Conservation (phyloP, 2,329 filamentous ascomycete species). For the Aureobasidium uvarum region DNA sequence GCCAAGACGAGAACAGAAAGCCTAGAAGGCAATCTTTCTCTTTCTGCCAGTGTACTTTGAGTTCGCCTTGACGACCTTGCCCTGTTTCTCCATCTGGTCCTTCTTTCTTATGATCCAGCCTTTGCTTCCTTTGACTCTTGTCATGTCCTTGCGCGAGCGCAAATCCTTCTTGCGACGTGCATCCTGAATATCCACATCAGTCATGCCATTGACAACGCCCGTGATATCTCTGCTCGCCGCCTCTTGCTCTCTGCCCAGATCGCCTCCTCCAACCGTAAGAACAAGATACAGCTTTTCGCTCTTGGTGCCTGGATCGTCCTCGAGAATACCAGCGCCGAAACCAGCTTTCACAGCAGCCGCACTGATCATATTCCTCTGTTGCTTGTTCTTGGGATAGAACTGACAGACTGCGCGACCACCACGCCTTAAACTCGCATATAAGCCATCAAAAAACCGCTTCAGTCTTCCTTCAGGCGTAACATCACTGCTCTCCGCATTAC, state of each 20-base stretch:
- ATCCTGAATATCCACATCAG: conserved; percentile 75
- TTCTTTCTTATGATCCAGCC: conserved; percentile 83
- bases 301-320: conserved; percentile 96
- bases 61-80: conserved; percentile 86
- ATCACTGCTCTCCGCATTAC: conserved; percentile 87
- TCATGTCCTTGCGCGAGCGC: conserved; percentile 52
- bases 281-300: conserved; percentile 96
- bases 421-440: conserved; percentile 79
- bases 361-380: conserved; percentile 88
- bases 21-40: conserved; percentile 72
- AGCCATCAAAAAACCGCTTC: conserved; percentile 82
- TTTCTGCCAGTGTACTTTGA: conserved; percentile 95
- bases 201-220: conserved; percentile 83
- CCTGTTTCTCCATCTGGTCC: conserved; percentile 90
- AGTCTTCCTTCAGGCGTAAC: conserved; percentile 76
- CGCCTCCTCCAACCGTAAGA: conserved; percentile 77
- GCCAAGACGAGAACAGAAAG: not conserved
- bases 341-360: conserved; percentile 87
- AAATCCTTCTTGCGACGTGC: conserved; percentile 54
- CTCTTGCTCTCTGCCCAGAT: conserved; percentile 39
- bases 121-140: conserved; percentile 73
- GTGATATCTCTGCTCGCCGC: conserved; percentile 74
- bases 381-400: conserved; percentile 96
- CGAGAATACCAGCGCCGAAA: conserved; percentile 89
- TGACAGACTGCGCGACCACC: conserved; percentile 87